phyloP scores from a whole-genome alignment of 305 asterid genomes.

The Solanum hybrid region DNA sequence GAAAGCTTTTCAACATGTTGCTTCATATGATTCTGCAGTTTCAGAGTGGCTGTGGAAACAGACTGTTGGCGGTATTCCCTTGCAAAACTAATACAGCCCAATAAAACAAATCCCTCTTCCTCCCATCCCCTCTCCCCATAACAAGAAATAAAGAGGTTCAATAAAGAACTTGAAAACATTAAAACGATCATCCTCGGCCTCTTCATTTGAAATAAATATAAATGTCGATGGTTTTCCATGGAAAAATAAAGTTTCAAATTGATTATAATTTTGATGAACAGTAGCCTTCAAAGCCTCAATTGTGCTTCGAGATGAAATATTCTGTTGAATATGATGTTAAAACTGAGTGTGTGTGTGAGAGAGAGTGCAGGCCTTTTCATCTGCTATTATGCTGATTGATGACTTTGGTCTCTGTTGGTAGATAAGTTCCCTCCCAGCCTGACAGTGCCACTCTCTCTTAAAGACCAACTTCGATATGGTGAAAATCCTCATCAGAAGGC shows the following conservation, averaged over 20 bases:
- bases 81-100: neutral
- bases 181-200: neutral
- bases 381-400: neutral
- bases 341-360: neutral
- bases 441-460: constrained; percentile 70
- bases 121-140: neutral
- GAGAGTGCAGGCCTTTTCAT: neutral
- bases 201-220: neutral
- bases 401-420: constrained; percentile 21
- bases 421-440: constrained; percentile 75
- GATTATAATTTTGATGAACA: neutral
- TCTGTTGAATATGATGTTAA: neutral
- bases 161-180: neutral
- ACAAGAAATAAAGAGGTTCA: neutral
- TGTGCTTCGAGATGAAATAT: neutral
- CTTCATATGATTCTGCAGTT: constrained; percentile 96
- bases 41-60: constrained; percentile 98
- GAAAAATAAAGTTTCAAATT: neutral
- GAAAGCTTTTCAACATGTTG: constrained; percentile 95
- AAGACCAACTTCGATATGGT: constrained; percentile 89
- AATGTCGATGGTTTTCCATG: neutral
- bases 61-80: constrained; percentile 55
- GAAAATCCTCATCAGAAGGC: constrained; percentile 88
- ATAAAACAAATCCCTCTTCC: neutral
- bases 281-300: neutral